phyloP scores from a whole-genome alignment of 352 stramenopile species.

The Achlya hypogyna region DNA sequence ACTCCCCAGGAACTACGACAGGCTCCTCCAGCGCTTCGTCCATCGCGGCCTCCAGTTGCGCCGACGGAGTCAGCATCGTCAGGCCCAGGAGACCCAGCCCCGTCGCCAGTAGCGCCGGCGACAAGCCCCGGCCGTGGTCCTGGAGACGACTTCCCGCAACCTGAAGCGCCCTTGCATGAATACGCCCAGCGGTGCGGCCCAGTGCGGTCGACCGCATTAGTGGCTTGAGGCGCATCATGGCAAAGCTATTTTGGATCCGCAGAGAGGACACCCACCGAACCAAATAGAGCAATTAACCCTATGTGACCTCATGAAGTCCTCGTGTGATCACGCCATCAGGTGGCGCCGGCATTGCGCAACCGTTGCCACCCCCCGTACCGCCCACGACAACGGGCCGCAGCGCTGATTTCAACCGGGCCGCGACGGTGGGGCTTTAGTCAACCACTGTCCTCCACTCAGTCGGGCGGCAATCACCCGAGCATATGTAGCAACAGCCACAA shows the following conservation, averaged over 20 bases:
- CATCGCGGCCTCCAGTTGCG: not conserved
- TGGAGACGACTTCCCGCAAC: not conserved
- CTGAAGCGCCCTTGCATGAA: not conserved
- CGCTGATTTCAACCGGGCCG: too few relatives aligned
- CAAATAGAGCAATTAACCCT: too few relatives aligned
- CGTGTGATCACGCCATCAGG: not conserved
- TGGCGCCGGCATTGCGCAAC: not conserved
- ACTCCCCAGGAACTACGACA: slow-evolving; percentile 23
- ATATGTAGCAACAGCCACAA: too few relatives aligned
- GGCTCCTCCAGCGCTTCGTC: not conserved
- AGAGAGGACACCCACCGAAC: too few relatives aligned
- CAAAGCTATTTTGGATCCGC: not conserved
- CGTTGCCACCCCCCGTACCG: too few relatives aligned
- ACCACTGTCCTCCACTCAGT: too few relatives aligned
- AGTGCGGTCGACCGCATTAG: not conserved
- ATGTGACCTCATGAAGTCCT: not conserved
- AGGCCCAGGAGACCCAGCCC: not conserved
- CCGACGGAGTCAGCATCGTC: not conserved
- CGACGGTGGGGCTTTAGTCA: too few relatives aligned
- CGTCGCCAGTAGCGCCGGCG: not conserved
- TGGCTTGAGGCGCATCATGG: slow-evolving; percentile 12
- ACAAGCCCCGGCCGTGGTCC: not conserved
- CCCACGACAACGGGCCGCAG: too few relatives aligned
- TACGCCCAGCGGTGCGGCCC: not conserved
- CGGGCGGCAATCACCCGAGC: too few relatives aligned